Percentiles rank a stretch among this genome's conserved stretches.
Conservation (phyloP, 495 filamentous ascomycete species). For the Neurospora sp. region DNA sequence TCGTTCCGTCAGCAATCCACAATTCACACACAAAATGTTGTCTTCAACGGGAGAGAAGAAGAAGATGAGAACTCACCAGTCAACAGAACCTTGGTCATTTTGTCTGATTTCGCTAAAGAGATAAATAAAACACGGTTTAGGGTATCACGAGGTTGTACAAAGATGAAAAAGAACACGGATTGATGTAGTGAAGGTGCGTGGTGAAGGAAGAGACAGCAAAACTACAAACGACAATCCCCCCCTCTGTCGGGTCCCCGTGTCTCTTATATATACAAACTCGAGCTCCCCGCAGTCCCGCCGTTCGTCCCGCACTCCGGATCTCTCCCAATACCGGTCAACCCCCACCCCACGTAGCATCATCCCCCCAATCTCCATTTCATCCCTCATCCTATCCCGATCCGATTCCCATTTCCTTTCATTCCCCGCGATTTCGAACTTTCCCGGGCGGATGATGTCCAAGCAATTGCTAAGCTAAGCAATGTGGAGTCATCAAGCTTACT, state of each 20-base stretch:
- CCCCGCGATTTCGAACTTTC: background rate
- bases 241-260: too few species aligned
- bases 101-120: constrained; percentile 1
- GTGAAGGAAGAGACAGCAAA: too few species aligned
- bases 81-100: constrained; percentile 50
- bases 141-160: too few species aligned
- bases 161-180: too few species aligned
- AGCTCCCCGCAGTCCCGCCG: background rate
- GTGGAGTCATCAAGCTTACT: background rate
- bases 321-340: background rate
- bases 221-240: too few species aligned
- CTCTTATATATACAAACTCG: background rate
- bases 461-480: background rate
- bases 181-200: too few species aligned
- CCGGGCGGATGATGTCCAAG: background rate
- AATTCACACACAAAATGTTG: background rate
- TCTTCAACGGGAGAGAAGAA: too few species aligned
- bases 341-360: background rate
- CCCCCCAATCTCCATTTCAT: background rate
- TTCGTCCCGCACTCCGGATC: background rate
- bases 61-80: constrained; percentile 33
- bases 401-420: background rate
- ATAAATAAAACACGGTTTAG: too few species aligned
- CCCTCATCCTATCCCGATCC: background rate
- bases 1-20: background rate